Evolutionary conservation across 768 basidiomycete genomes (phyloP).

Genomic region (Stropharia rugosoannulata): DNA sequence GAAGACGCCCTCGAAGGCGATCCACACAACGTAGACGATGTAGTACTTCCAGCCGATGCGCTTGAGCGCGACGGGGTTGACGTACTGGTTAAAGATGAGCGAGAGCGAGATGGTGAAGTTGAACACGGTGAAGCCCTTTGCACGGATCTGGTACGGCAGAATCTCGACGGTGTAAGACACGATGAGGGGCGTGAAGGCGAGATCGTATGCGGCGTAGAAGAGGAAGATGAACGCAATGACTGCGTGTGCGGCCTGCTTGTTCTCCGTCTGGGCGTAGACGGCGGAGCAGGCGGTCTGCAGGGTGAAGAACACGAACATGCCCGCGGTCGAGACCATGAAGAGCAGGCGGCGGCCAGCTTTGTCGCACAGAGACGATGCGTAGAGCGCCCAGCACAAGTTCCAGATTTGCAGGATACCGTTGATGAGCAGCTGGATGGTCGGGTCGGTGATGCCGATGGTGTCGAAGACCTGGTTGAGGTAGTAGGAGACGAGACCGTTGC

Average conservation of each 20-base stretch:
- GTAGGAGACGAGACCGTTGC: constrained; percentile 82
- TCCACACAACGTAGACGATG: constrained; percentile 72
- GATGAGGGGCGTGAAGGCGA: constrained; percentile 86
- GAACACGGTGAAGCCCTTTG: constrained; percentile 84
- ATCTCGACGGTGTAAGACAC: constrained; percentile 90
- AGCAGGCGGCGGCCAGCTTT: constrained; percentile 67
- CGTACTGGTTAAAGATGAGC: constrained; percentile 88
- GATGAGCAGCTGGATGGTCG: constrained; percentile 71
- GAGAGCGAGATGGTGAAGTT: constrained; percentile 75
- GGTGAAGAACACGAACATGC: constrained; percentile 68
- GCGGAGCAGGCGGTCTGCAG: constrained; percentile 70
- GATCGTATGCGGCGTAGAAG: constrained; percentile 75
- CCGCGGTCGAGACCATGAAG: constrained; percentile 56
- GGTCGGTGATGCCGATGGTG: constrained; percentile 62
- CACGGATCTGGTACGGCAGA: constrained; percentile 77
- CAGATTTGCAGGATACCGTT: constrained; percentile 85
- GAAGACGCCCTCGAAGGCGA: constrained; percentile 64
- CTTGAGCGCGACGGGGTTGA: constrained; percentile 77
- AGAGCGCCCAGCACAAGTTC: constrained; percentile 53
- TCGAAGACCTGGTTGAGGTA: constrained; percentile 76
- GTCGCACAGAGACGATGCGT: constrained; percentile 46
- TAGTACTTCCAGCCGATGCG: constrained; percentile 76
- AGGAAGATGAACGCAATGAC: constrained; percentile 86
- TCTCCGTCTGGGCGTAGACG: constrained; percentile 43
- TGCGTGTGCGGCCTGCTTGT: constrained; percentile 53